Base-by-base conservation (phyloP, 768 basidiomycete species). In the Pholiota molesta region DNA sequence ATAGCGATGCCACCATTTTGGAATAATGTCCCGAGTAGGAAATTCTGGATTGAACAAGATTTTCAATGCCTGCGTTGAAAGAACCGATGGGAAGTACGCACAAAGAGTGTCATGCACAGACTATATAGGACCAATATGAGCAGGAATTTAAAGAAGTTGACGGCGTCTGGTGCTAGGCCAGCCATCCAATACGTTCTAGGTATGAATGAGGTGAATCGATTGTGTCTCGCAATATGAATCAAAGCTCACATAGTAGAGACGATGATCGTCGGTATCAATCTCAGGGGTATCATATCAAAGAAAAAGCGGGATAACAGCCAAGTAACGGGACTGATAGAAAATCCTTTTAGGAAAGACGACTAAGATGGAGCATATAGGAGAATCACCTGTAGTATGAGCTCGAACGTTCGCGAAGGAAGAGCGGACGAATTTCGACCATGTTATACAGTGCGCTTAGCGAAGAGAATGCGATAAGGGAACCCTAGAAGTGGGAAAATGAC, bases 151-250 rank as follows among this genome's bases (percentile, higher is more conserved):
- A 97, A 99, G 81, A 90, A 98, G 71, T 90, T 81, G 0, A 88
- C 84, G 2, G 94, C 87, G 45, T 91, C 83, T 4, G 81, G 81
- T 1, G 92, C 83, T 4, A 98, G 84, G 13, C 96, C 95, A 2
- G 94, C 94, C 96, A 98, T 95, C 92, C 93, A 94, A 68, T 94
- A 95, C n/a, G 89, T 89, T 56, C 90, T 91, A 62, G 10, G 45
- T 31, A 54, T n/a, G 14, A 58, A 40, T 42, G 51, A 7, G 63
- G 58, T 11, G 56, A 42, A 17, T 5, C 42, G 23, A 44, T 39
- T 19, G 51, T 11, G 11, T 53, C 16, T 10, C 21, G 49, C n/a
- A 39, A 35, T 19, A 16, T 29, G 37, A 35, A 49, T 35, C 4
- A 53, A 53, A 14, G 75, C 91, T 69, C 65, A 94, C 90, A 95